Conservation (phyloP, 2,329 filamentous ascomycete genomes). For the Botrytis fragariae region DNA sequence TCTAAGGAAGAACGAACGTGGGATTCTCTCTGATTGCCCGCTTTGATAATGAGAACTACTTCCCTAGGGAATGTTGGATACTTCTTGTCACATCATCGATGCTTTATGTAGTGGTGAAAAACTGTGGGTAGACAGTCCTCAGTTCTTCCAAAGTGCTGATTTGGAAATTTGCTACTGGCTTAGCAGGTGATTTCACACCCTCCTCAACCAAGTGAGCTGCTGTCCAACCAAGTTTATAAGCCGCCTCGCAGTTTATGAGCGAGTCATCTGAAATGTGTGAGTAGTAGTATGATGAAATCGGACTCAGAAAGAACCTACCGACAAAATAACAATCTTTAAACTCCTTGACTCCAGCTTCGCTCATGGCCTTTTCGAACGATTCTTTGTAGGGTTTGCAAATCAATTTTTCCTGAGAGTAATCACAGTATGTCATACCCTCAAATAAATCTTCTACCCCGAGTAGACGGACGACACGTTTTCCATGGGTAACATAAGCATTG, state of each 20-base stretch:
- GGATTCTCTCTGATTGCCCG: background rate
- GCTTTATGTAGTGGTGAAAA: conserved; percentile 65
- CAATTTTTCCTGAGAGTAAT: conserved; percentile 72
- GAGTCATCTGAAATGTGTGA: conserved; percentile 68
- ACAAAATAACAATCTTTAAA: conserved; percentile 85
- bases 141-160: conserved; percentile 76
- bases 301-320: conserved; percentile 54
- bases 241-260: conserved; percentile 73
- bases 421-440: conserved; percentile 92
- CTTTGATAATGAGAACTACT: background rate
- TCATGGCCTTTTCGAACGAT: conserved; percentile 89
- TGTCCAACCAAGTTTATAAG: conserved; percentile 80
- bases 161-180: conserved; percentile 68
- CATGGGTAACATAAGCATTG: conserved; percentile 92
- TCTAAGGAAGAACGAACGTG: background rate
- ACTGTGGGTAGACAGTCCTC: conserved; percentile 71
- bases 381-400: conserved; percentile 82
- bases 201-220: conserved; percentile 83
- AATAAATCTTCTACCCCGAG: conserved; percentile 85
- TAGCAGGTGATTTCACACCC: conserved; percentile 59
- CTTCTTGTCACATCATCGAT: background rate
- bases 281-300: background rate
- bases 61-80: conserved; percentile 3
- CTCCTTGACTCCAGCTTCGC: conserved; percentile 68
- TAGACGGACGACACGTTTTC: conserved; percentile 74